Conservation (phyloP, 2,329 filamentous ascomycete genomes). For the Cladosporium halotolerans region DNA sequence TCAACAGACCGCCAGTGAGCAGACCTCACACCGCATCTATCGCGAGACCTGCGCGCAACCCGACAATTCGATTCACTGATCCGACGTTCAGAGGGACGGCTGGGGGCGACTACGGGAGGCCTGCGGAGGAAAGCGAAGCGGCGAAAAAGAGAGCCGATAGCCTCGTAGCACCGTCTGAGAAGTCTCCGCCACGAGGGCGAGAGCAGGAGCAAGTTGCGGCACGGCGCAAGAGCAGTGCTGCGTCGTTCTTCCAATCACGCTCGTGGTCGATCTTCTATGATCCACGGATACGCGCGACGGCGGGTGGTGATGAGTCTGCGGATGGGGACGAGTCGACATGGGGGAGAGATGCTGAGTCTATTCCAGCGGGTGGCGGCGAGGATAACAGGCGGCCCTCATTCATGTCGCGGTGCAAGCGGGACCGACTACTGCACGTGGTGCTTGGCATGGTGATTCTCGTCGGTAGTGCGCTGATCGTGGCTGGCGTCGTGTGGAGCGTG, state of each 20-base stretch:
- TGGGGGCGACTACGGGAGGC: neutral
- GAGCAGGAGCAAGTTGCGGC: neutral
- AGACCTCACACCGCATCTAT: neutral
- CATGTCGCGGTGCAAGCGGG: neutral
- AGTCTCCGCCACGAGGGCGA: neutral
- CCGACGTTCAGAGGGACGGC: neutral
- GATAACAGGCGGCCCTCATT: neutral
- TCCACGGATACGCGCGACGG: neutral
- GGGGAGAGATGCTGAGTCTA: neutral
- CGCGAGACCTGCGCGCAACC: neutral
- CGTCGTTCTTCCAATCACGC: neutral
- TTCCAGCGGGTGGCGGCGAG: neutral
- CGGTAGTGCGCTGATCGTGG: slow-evolving; percentile 2
- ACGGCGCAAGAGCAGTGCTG: neutral
- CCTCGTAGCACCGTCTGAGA: neutral
- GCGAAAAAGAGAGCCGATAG: neutral
- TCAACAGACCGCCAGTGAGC: neutral
- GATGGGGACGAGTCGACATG: neutral
- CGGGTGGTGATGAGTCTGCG: neutral
- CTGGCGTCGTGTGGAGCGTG: slow-evolving; percentile 5
- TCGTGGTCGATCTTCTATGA: slow-evolving; percentile 3
- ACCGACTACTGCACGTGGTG: neutral
- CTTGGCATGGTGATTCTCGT: slow-evolving; percentile 1
- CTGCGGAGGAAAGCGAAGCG: neutral
- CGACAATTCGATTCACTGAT: neutral